phyloP scores from a whole-genome alignment of 805 yeast species.

The Pichia gijzeniarum region DNA sequence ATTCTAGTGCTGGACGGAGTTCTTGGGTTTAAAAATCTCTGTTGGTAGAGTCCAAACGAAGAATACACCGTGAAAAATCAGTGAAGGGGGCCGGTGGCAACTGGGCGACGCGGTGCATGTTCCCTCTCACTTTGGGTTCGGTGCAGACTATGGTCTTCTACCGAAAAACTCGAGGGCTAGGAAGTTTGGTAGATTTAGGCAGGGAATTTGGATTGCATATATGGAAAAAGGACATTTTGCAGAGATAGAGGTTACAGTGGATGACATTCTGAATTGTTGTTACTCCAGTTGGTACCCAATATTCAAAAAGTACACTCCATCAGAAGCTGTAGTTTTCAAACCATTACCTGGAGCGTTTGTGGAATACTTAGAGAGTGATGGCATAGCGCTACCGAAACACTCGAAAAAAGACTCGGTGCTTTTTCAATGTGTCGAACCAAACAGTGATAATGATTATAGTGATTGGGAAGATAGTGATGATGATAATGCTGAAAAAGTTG shows the following conservation, averaged over 20 bases:
- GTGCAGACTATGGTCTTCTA: no score
- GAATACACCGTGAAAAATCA: neutral
- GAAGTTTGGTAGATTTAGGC: no score
- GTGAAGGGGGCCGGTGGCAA: neutral
- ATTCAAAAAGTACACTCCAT: constrained; percentile 39
- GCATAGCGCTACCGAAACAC: constrained; percentile 54
- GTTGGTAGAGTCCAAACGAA: neutral
- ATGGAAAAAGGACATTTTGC: constrained; percentile 17
- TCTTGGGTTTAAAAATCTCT: neutral
- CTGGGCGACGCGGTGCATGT: neutral
- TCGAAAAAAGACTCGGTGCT: constrained; percentile 28
- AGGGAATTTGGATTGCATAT: no score
- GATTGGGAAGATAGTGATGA: constrained; percentile 56
- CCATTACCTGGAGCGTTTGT: constrained; percentile 55
- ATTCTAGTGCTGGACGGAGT: no score
- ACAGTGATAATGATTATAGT: constrained; percentile 62
- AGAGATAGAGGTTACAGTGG: constrained; percentile 25
- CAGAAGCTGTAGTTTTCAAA: constrained; percentile 45
- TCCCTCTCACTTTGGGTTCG: neutral
- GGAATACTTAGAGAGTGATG: constrained; percentile 58
- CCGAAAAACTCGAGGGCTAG: no score
- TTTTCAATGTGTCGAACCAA: constrained; percentile 29
- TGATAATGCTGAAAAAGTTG: neutral
- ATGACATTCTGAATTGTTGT: constrained; percentile 45
- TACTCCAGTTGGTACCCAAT: constrained; percentile 55